Evolutionary conservation across 352 stramenopile genomes (phyloP).

Genomic region (Globisporangium carolinianum): DNA sequence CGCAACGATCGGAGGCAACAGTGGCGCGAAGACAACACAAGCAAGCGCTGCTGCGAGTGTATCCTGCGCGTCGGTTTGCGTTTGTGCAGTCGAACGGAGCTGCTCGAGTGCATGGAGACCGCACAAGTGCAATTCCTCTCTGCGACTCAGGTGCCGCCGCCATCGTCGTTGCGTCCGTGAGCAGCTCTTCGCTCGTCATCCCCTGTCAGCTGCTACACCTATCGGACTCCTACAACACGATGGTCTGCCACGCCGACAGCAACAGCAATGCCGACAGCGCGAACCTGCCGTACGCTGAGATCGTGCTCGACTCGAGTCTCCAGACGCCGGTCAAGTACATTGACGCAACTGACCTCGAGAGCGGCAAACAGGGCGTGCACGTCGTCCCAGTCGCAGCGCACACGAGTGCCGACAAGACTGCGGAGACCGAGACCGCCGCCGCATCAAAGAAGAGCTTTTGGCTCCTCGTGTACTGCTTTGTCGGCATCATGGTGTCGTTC

Average conservation of each 20-base stretch:
- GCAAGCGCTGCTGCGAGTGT: background rate
- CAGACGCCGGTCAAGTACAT: constrained; percentile 23
- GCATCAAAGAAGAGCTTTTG: constrained; percentile 37
- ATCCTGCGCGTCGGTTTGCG: background rate
- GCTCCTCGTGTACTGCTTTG: constrained; percentile 69
- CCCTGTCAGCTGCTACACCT: background rate
- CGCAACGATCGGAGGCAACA: background rate
- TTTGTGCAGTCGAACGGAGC: background rate
- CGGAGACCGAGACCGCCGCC: constrained; percentile 5
- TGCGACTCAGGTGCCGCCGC: constrained; percentile 3
- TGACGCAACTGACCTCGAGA: constrained; percentile 23
- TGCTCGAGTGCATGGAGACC: background rate
- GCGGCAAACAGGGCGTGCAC: constrained; percentile 12
- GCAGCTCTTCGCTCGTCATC: background rate
- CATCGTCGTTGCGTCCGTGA: background rate
- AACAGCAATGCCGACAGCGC: constrained; percentile 24
- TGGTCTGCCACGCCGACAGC: constrained; percentile 20
- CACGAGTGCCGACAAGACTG: background rate
- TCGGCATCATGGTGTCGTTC: constrained; percentile 82
- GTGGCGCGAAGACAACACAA: no score
- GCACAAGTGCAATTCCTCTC: constrained; percentile 17
- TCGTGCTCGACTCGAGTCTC: constrained; percentile 26
- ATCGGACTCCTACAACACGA: background rate
- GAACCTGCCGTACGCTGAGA: constrained; percentile 51
- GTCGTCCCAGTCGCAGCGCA: constrained; percentile 5